A percentile compares a stretch with the other conserved stretches of the same genome.
phyloP scores from a whole-genome alignment of 257 asterid genomes.

The Eustoma russellianum region DNA sequence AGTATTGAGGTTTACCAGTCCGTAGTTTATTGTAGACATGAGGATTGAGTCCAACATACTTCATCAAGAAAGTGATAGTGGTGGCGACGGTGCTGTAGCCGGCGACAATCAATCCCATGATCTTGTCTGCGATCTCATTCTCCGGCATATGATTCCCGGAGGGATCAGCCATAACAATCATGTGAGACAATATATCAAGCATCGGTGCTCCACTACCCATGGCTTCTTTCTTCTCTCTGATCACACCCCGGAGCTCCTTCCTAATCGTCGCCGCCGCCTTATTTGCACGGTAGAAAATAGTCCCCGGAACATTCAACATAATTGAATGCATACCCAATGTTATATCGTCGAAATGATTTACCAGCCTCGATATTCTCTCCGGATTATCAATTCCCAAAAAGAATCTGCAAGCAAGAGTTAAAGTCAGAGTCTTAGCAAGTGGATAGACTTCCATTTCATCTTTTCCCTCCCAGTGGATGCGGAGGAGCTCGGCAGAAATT shows the following conservation, averaged over 20 bases:
- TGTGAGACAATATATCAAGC: constrained; percentile 27
- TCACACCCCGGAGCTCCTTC: constrained; percentile 39
- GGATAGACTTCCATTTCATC: constrained; percentile 29
- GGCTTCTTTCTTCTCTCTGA: constrained; percentile 46
- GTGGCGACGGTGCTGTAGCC: constrained; percentile 72
- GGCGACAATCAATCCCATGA: constrained; percentile 62
- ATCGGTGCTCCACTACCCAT: constrained; percentile 14
- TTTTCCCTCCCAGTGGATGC: constrained; percentile 26
- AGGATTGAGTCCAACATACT: constrained; percentile 42
- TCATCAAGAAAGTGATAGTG: constrained; percentile 48
- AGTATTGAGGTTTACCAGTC: constrained; percentile 25
- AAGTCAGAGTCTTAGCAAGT: constrained; percentile 37
- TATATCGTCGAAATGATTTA: constrained; percentile 40
- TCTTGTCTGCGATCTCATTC: constrained; percentile 51
- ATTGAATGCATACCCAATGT: constrained; percentile 51
- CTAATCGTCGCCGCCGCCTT: constrained; percentile 51
- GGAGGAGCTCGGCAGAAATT: constrained; percentile 23
- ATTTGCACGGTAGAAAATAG: constrained; percentile 36
- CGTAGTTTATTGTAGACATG: constrained; percentile 38
- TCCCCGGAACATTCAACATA: constrained; percentile 46
- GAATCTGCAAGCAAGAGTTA: constrained; percentile 45
- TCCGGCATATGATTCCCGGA: constrained; percentile 41
- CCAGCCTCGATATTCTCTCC: constrained; percentile 31
- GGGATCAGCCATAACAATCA: constrained; percentile 39
- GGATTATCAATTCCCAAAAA: constrained; percentile 46